phyloP scores from a whole-genome alignment of 2,329 filamentous ascomycete species.

The Penicillium sp. region DNA sequence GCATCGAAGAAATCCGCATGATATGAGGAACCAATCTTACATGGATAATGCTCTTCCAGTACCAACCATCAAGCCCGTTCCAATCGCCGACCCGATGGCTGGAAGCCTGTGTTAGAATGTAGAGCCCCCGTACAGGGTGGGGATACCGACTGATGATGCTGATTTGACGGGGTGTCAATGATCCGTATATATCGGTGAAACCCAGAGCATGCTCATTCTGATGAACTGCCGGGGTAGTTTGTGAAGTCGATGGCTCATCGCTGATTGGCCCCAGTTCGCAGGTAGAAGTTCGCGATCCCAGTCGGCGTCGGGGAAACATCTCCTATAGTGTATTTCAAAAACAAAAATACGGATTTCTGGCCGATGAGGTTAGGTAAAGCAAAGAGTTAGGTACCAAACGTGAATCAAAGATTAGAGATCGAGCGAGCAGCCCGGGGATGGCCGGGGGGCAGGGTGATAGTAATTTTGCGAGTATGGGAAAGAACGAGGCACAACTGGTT shows the following conservation, averaged over 20 bases:
- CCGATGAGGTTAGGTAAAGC: background rate
- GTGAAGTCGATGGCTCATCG: background rate
- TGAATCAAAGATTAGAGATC: background rate
- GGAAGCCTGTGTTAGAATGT: slow-evolving; percentile 5
- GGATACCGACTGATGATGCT: slow-evolving; percentile 27
- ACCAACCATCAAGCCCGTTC: slow-evolving; percentile 34
- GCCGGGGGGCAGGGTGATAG: too few species aligned
- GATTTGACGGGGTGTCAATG: slow-evolving; percentile 21
- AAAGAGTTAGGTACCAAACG: background rate
- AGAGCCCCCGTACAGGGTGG: background rate
- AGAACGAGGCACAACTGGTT: slow-evolving; percentile 4
- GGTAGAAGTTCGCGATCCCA: background rate
- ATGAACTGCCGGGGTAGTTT: background rate
- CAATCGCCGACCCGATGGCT: slow-evolving; percentile 36
- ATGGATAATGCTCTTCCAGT: slow-evolving; percentile 30
- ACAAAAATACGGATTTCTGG: background rate
- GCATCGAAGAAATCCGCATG: background rate
- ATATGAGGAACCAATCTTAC: slow-evolving; percentile 18
- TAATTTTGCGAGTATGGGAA: slow-evolving; percentile 1
- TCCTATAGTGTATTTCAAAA: background rate
- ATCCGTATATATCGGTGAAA: slow-evolving; percentile 24
- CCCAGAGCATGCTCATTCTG: slow-evolving; percentile 14
- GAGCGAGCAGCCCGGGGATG: too few species aligned
- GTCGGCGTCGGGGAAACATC: slow-evolving; percentile 3
- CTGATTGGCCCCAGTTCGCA: background rate